Evolutionary conservation across 192 early-diverging fungal species (phyloP).

Genomic region (Entomortierella chlamydospora): DNA sequence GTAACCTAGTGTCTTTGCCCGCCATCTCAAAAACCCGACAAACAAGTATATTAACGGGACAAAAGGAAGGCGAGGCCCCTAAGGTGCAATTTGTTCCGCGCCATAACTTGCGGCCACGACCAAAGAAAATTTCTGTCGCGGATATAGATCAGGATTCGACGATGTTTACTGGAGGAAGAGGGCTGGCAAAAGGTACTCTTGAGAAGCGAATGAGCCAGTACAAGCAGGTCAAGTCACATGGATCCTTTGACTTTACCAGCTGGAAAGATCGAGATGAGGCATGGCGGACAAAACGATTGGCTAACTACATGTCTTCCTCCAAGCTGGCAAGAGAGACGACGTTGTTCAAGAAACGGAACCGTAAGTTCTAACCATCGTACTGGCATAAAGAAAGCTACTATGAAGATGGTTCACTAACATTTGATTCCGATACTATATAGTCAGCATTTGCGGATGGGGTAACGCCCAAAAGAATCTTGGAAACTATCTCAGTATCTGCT

Average conservation of each 20-base stretch:
- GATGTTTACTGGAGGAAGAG: not conserved
- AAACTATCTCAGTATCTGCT: slow-evolving; percentile 50
- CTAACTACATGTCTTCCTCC: slow-evolving; percentile 33
- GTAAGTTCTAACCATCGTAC: slow-evolving; percentile 8
- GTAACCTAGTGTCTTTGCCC: slow-evolving; percentile 31
- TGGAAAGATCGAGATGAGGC: slow-evolving; percentile 47
- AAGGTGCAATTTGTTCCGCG: slow-evolving; percentile 31
- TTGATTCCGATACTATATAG: too few species aligned
- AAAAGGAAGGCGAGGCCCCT: slow-evolving; percentile 32
- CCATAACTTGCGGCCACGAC: slow-evolving; percentile 33
- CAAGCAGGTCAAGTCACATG: slow-evolving; percentile 28
- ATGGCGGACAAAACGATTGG: slow-evolving; percentile 43
- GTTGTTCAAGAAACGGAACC: slow-evolving; percentile 40
- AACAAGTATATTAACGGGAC: slow-evolving; percentile 4
- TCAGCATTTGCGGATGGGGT: slow-evolving; percentile 51
- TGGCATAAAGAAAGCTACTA: not conserved
- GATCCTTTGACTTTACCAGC: slow-evolving; percentile 35
- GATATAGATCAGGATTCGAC: not conserved
- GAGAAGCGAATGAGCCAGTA: slow-evolving; percentile 44
- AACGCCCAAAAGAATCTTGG: slow-evolving; percentile 51
- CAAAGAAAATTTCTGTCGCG: not conserved
- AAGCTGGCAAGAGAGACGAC: slow-evolving; percentile 33
- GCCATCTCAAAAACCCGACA: slow-evolving; percentile 44
- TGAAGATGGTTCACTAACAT: too few species aligned
- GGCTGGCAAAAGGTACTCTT: slow-evolving; percentile 1